Evolutionary conservation across 768 basidiomycete species (phyloP).

Genomic region (Macrolepiota fuliginosa): DNA sequence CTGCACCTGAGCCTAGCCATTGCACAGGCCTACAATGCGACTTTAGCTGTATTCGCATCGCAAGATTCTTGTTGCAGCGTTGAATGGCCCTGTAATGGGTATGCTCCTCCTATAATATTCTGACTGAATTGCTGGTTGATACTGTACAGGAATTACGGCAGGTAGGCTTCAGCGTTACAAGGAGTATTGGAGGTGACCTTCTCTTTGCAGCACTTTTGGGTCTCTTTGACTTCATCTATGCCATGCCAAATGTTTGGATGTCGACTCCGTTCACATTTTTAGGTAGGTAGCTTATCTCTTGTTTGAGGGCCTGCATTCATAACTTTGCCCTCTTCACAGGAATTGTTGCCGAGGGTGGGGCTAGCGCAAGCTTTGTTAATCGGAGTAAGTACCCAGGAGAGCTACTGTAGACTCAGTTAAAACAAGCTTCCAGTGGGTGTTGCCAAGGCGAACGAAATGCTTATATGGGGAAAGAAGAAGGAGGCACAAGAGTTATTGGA

Average conservation of each 20-base stretch:
- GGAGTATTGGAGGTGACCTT: background rate
- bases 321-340: conserved; percentile 33
- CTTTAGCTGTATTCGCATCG: conserved; percentile 62
- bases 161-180: conserved; percentile 30
- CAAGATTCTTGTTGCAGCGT: conserved; percentile 67
- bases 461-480: conserved; percentile 70
- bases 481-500: conserved; percentile 52
- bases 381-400: conserved; percentile 41
- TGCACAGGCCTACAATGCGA: background rate
- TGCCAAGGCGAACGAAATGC: conserved; percentile 66
- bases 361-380: conserved; percentile 68
- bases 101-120: conserved; percentile 14
- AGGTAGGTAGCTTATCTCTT: conserved; percentile 29
- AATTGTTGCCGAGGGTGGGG: conserved; percentile 65
- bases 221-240: conserved; percentile 74
- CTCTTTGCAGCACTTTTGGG: conserved; percentile 53
- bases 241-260: conserved; percentile 58
- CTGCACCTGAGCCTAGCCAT: background rate
- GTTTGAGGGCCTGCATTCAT: background rate
- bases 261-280: conserved; percentile 68
- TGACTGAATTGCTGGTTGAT: background rate
- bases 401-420: background rate
- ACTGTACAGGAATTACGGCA: conserved; percentile 56
- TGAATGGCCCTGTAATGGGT: conserved; percentile 81
- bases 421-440: conserved; percentile 52